A percentile compares a stretch with the other conserved stretches of the same genome.
phyloP scores from a whole-genome alignment of 31 red algal genomes.

The Endocladia muricata region DNA sequence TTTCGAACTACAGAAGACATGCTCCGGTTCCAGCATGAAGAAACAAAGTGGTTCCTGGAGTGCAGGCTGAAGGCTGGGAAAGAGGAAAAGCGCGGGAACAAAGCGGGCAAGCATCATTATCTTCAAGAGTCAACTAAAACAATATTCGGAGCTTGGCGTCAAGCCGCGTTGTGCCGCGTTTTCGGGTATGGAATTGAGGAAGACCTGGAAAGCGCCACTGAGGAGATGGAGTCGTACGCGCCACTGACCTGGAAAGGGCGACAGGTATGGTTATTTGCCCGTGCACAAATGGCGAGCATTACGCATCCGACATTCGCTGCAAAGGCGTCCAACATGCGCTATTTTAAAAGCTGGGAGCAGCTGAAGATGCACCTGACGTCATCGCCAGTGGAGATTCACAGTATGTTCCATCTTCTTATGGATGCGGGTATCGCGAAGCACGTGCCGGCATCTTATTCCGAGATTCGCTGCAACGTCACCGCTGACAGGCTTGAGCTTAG shows the following conservation, averaged over 20 bases:
- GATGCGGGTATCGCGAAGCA: slow-evolving; percentile 1
- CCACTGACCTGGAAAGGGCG: neutral
- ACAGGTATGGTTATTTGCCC: neutral
- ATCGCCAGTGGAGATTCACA: slow-evolving; percentile 1
- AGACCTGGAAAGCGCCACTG: neutral
- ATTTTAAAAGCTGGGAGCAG: neutral
- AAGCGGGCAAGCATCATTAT: neutral
- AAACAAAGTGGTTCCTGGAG: neutral
- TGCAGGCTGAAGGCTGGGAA: neutral
- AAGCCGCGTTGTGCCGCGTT: neutral
- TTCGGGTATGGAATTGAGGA: neutral
- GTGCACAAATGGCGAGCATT: neutral
- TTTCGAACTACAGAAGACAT: neutral
- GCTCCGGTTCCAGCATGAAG: neutral
- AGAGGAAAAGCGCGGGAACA: neutral
- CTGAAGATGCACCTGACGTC: neutral
- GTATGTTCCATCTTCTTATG: neutral
- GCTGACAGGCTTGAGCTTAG: too few relatives aligned
- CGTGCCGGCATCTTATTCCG: neutral
- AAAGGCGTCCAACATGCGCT: neutral
- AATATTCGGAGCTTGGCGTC: slow-evolving; percentile 8
- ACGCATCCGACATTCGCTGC: neutral
- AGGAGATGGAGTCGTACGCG: neutral
- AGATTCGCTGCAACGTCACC: too few relatives aligned
- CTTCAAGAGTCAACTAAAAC: neutral